Percentiles rank a stretch among this genome's conserved stretches.
These are phyloP conservation scores for Serendipita sp. DNA, from an alignment of 768 basidiomycete species.

Conservation along the genomic window DNA sequence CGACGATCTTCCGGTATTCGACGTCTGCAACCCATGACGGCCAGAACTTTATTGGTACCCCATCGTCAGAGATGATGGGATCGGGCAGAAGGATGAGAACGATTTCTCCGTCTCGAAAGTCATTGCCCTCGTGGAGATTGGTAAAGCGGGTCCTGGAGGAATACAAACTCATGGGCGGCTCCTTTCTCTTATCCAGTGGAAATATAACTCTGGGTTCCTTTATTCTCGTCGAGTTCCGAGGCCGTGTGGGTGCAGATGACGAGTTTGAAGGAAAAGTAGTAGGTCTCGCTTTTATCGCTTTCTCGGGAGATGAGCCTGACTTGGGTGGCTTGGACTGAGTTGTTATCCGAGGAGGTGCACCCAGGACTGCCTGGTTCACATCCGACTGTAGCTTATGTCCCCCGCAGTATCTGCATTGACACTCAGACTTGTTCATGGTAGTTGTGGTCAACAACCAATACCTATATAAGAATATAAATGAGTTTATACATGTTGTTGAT, in stretches of 20 bases:
- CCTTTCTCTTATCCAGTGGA: neutral
- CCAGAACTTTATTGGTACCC: constrained; percentile 49
- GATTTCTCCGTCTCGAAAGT: constrained; percentile 45
- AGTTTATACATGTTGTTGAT: no score
- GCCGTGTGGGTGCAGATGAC: neutral
- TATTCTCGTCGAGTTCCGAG: neutral
- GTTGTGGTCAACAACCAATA: constrained; percentile 11
- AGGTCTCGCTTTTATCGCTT: neutral
- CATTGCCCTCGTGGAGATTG: neutral
- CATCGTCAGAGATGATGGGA: constrained; percentile 31
- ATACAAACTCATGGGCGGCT: neutral
- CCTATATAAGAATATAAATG: neutral
- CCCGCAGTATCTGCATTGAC: constrained; percentile 16
- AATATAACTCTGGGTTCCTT: neutral
- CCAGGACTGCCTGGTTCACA: constrained; percentile 12
- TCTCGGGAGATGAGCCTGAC: neutral
- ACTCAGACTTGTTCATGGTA: constrained; percentile 9
- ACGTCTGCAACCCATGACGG: constrained; percentile 52
- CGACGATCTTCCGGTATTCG: constrained; percentile 31
- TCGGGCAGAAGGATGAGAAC: constrained; percentile 47
- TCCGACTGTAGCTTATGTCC: constrained; percentile 11
- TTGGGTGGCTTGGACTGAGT: neutral
- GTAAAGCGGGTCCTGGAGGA: constrained; percentile 3
- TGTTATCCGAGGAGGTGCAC: neutral
- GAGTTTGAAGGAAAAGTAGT: neutral